These are phyloP conservation scores for Apiospora hydei DNA, from an alignment of 2,329 filamentous ascomycete species.

Conservation along the genomic window DNA sequence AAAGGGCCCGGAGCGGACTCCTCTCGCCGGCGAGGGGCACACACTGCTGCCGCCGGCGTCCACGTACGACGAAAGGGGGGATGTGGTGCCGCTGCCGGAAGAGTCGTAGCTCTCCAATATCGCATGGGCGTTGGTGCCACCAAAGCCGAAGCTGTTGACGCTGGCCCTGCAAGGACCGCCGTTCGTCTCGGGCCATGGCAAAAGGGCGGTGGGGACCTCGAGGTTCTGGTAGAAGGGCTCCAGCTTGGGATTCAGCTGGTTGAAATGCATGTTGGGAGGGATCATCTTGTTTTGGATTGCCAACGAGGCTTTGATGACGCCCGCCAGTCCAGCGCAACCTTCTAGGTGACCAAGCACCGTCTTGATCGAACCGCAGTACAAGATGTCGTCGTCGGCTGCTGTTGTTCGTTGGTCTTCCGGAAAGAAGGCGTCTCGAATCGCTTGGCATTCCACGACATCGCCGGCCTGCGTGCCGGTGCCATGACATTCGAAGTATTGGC, in stretches of 20 bases:
- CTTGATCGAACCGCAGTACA: slow-evolving; percentile 34
- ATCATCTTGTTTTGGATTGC: slow-evolving; percentile 29
- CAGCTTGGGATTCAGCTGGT: slow-evolving; percentile 36
- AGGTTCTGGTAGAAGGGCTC: slow-evolving; percentile 33
- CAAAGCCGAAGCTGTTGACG: slow-evolving; percentile 37
- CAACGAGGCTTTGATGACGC: slow-evolving; percentile 31
- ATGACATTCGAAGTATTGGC: slow-evolving; percentile 36
- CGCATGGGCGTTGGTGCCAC: slow-evolving; percentile 34
- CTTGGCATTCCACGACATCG: slow-evolving; percentile 35
- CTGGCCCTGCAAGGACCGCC: slow-evolving; percentile 30
- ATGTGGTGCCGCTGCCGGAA: too few species aligned
- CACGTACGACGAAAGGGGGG: too few species aligned
- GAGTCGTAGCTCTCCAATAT: slow-evolving; percentile 30
- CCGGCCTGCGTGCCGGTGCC: slow-evolving; percentile 31
- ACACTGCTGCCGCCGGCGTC: too few species aligned
- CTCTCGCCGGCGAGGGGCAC: too few species aligned
- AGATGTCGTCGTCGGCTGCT: slow-evolving; percentile 40
- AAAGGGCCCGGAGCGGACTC: too few species aligned
- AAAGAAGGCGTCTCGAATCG: slow-evolving; percentile 27
- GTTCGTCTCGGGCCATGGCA: slow-evolving; percentile 30
- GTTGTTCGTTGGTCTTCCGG: too few species aligned
- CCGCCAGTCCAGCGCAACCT: slow-evolving; percentile 35
- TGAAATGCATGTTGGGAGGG: slow-evolving; percentile 42
- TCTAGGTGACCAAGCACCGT: slow-evolving; percentile 33
- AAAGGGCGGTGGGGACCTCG: slow-evolving; percentile 22